Evolutionary conservation across 441 rosid genomes (phyloP).

Genomic region (Kokia cookei): DNA sequence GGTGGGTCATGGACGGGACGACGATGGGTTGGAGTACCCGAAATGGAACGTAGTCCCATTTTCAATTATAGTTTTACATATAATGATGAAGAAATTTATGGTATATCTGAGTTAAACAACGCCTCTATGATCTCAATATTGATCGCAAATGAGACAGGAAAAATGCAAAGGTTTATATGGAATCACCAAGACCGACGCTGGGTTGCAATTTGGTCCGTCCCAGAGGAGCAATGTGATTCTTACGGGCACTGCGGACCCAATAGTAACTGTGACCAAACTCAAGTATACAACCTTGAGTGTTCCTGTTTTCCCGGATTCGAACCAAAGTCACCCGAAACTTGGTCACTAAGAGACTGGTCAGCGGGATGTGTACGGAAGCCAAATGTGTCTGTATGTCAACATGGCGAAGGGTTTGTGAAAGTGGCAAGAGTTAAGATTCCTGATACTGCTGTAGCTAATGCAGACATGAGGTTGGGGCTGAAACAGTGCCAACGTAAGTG

Average conservation of each 20-base stretch:
- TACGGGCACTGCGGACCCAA: constrained; percentile 55
- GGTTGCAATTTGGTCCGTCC: constrained; percentile 37
- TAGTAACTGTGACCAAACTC: constrained; percentile 40
- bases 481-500: constrained; percentile 43
- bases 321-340: constrained; percentile 37
- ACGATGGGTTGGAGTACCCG: constrained; percentile 52
- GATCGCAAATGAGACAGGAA: constrained; percentile 18
- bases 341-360: constrained; percentile 52
- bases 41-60: constrained; percentile 20
- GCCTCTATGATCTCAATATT: constrained; percentile 14
- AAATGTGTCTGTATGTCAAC: constrained; percentile 28
- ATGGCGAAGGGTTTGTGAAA: constrained; percentile 57
- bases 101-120: too few species aligned
- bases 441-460: constrained; percentile 39
- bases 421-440: constrained; percentile 47
- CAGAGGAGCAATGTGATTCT: constrained; percentile 55
- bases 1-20: too few species aligned
- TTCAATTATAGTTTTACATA: constrained; percentile 2
- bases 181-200: constrained; percentile 26
- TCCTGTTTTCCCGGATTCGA: constrained; percentile 60
- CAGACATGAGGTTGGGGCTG: constrained; percentile 42
- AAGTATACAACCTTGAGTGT: constrained; percentile 28
- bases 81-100: constrained; percentile 8
- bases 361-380: constrained; percentile 43
- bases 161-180: constrained; percentile 35